Conservation (phyloP, 768 basidiomycete species). For the Termitomyces sp. region DNA sequence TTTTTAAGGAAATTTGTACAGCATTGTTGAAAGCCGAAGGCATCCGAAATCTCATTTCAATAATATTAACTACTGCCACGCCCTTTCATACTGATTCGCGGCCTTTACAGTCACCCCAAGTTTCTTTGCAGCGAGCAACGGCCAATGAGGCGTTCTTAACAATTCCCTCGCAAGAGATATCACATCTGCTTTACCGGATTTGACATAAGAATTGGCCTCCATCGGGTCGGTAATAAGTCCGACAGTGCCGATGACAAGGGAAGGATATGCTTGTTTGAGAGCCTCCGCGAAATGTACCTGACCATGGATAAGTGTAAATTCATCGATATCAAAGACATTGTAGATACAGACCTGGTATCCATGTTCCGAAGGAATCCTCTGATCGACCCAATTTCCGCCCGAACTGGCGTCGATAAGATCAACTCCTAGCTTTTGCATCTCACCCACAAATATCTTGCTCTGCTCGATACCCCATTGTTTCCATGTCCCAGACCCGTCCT, state of each 20-base stretch:
- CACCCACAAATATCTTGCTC: conserved; percentile 50
- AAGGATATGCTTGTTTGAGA: conserved; percentile 55
- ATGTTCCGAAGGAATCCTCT: conserved; percentile 50
- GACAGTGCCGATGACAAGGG: conserved; percentile 54
- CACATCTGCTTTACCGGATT: conserved; percentile 63
- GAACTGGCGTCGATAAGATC: conserved; percentile 73
- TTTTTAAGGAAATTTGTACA: too few relatives aligned
- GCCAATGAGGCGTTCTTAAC: conserved; percentile 62
- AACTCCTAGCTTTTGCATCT: conserved; percentile 56
- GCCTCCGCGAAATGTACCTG: conserved; percentile 67
- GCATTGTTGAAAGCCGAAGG: too few relatives aligned
- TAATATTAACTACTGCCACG: conserved; percentile 30
- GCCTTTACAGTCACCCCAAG: conserved; percentile 62
- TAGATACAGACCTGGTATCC: conserved; percentile 51
- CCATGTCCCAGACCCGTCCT: conserved; percentile 51
- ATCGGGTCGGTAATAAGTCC: conserved; percentile 65
- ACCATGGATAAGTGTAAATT: background rate
- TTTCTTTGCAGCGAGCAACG: conserved; percentile 53
- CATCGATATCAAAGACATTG: background rate
- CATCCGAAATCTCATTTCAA: too few relatives aligned
- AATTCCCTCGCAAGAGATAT: conserved; percentile 65
- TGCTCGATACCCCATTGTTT: conserved; percentile 78
- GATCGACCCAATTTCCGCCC: conserved; percentile 59
- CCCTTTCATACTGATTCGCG: conserved; percentile 69
- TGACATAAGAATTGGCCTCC: conserved; percentile 51